phyloP scores from a whole-genome alignment of 31 red algal species.

The Porphyra umbilicalis region DNA sequence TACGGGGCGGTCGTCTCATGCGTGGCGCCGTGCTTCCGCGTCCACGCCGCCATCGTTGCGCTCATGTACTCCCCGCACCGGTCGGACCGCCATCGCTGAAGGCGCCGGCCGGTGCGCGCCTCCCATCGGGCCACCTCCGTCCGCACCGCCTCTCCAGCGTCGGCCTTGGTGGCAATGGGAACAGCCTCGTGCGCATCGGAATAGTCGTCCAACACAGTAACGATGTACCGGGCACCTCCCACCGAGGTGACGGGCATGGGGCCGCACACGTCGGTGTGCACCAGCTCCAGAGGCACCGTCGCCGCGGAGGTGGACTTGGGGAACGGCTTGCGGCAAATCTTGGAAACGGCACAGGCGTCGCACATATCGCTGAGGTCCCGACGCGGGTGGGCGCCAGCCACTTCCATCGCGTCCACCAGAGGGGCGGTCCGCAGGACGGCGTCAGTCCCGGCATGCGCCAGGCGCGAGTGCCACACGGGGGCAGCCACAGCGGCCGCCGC shows the following conservation, averaged over 20 bases:
- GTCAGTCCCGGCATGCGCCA: no score
- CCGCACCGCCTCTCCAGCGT: background rate
- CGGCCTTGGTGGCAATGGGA: no score
- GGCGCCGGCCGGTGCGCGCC: no score
- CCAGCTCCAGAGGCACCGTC: background rate
- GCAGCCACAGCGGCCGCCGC: no score
- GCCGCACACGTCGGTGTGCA: slow-evolving; percentile 11
- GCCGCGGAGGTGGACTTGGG: no score
- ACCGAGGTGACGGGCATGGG: background rate
- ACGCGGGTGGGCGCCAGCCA: no score
- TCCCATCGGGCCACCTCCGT: background rate
- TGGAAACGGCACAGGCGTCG: no score
- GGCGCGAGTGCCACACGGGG: no score
- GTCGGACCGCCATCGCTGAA: slow-evolving; percentile 1
- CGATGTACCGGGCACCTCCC: background rate
- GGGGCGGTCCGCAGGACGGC: no score
- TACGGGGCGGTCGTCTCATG: slow-evolving; percentile 3
- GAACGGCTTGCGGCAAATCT: no score
- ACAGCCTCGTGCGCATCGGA: background rate
- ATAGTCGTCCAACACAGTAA: slow-evolving; percentile 5
- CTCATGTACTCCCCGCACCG: slow-evolving; percentile 12
- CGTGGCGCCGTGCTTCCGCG: background rate
- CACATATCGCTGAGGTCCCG: no score
- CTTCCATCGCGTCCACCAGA: no score
- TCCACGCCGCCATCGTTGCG: background rate